These are phyloP conservation scores for Pseudogymnoascus sp. DNA, from an alignment of 2,329 filamentous ascomycete genomes.

Conservation along the genomic window DNA sequence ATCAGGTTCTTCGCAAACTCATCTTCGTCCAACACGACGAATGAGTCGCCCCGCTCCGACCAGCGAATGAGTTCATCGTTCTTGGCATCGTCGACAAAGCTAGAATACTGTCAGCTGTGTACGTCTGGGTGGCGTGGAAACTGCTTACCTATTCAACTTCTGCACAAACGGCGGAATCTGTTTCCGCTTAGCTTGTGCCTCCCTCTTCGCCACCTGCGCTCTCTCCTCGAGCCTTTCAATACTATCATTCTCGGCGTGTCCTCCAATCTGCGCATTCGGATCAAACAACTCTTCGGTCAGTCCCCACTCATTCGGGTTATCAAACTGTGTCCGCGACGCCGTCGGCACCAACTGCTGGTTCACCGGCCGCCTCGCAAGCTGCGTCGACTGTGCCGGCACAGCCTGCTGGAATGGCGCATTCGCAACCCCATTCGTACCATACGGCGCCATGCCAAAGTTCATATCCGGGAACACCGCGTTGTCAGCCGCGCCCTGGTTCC, in stretches of 20 bases:
- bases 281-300: constrained; percentile 32
- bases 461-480: constrained; percentile 29
- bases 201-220: constrained; percentile 74
- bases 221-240: constrained; percentile 72
- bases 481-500: constrained; percentile 35
- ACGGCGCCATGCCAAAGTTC: constrained; percentile 24
- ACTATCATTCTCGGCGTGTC: constrained; percentile 54
- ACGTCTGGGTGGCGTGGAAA: constrained; percentile 11
- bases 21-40: constrained; percentile 93
- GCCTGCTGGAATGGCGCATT: constrained; percentile 23
- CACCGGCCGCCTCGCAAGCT: constrained; percentile 27
- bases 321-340: constrained; percentile 20
- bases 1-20: constrained; percentile 70
- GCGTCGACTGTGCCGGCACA: constrained; percentile 21
- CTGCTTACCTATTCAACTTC: constrained; percentile 82
- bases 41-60: constrained; percentile 94
- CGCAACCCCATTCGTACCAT: constrained; percentile 16
- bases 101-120: constrained; percentile 34
- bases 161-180: constrained; percentile 97
- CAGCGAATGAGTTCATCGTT: constrained; percentile 94
- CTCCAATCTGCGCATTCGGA: constrained; percentile 30
- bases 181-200: constrained; percentile 83
- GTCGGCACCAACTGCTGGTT: constrained; percentile 27
- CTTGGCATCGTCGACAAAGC: constrained; percentile 86
- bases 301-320: constrained; percentile 32